Evolutionary conservation across 2,329 filamentous ascomycete species (phyloP).

Genomic region (Endoconidiophora laricicola): DNA sequence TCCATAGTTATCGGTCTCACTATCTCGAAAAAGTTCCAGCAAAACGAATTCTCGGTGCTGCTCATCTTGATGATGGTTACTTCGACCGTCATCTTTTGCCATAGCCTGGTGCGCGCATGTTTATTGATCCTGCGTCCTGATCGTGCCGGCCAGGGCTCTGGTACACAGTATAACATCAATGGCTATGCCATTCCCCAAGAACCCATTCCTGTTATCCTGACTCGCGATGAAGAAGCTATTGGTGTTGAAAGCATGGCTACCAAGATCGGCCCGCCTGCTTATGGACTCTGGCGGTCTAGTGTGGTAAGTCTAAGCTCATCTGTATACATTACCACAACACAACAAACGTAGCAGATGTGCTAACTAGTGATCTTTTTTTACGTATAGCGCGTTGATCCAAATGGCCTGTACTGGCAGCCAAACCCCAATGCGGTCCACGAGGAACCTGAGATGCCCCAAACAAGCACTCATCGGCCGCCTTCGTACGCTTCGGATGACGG

Average conservation of each 20-base stretch:
- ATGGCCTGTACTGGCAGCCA: slow-evolving; percentile 66
- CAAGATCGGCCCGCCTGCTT: slow-evolving; percentile 59
- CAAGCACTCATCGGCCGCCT: slow-evolving; percentile 39
- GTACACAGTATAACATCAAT: slow-evolving; percentile 33
- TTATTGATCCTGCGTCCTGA: slow-evolving; percentile 41
- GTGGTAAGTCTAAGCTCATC: slow-evolving; percentile 40
- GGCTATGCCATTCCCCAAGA: slow-evolving; percentile 53
- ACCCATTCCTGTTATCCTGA: slow-evolving; percentile 63
- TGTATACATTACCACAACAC: background rate
- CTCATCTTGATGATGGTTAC: slow-evolving; percentile 63
- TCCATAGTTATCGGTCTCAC: slow-evolving; percentile 55
- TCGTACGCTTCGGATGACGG: slow-evolving; percentile 65
- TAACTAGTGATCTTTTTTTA: background rate
- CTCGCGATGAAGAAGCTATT: slow-evolving; percentile 54
- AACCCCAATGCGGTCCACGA: slow-evolving; percentile 25
- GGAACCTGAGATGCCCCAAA: slow-evolving; percentile 16
- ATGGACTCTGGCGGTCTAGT: slow-evolving; percentile 69
- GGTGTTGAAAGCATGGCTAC: slow-evolving; percentile 36
- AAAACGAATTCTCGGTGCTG: slow-evolving; percentile 61
- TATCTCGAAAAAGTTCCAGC: slow-evolving; percentile 44
- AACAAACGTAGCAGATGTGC: background rate
- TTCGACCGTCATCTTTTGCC: slow-evolving; percentile 63
- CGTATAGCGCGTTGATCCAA: slow-evolving; percentile 54
- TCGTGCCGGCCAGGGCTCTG: slow-evolving; percentile 17
- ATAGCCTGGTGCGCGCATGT: slow-evolving; percentile 57